Conservation (phyloP, 352 stramenopile genomes). For the Globisporangium okanoganense region DNA sequence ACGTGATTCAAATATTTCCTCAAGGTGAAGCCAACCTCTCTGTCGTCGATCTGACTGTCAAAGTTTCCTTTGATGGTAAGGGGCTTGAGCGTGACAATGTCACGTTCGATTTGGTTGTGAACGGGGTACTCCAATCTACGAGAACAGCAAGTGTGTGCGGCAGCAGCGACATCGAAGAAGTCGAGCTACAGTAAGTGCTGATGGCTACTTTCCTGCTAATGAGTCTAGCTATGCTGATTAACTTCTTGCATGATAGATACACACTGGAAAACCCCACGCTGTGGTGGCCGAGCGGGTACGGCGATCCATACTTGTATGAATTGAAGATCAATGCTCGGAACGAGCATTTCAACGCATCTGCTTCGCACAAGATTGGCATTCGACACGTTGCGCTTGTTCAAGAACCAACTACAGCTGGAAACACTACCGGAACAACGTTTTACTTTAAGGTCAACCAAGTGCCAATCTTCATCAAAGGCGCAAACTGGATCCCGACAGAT, state of each 20-base stretch:
- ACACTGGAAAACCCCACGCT: constrained; percentile 42
- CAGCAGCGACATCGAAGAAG: constrained; percentile 12
- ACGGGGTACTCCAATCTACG: constrained; percentile 25
- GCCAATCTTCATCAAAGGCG: constrained; percentile 67
- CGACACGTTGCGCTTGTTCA: constrained; percentile 61
- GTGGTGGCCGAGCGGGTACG: constrained; percentile 74
- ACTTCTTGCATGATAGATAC: constrained; percentile 25
- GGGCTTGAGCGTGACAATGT: constrained; percentile 27
- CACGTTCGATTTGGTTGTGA: constrained; percentile 45
- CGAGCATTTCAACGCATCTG: constrained; percentile 21
- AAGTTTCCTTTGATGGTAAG: constrained; percentile 28
- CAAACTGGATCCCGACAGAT: constrained; percentile 79
- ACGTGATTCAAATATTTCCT: constrained; percentile 43
- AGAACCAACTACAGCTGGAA: constrained; percentile 38
- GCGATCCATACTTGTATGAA: constrained; percentile 57
- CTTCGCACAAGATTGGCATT: constrained; percentile 52
- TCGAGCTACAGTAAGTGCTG: constrained; percentile 33
- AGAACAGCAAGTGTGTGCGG: constrained; percentile 16
- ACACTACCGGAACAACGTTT: constrained; percentile 52
- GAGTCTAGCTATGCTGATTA: not conserved
- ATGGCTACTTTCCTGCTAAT: not conserved
- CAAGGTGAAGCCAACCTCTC: constrained; percentile 26
- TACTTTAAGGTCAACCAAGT: constrained; percentile 72
- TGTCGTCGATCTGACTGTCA: constrained; percentile 35
- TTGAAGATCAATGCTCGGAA: constrained; percentile 37